Evolutionary conservation across 2,329 filamentous ascomycete species (phyloP).

Genomic region (Pseudovirgaria hyperparasitica): DNA sequence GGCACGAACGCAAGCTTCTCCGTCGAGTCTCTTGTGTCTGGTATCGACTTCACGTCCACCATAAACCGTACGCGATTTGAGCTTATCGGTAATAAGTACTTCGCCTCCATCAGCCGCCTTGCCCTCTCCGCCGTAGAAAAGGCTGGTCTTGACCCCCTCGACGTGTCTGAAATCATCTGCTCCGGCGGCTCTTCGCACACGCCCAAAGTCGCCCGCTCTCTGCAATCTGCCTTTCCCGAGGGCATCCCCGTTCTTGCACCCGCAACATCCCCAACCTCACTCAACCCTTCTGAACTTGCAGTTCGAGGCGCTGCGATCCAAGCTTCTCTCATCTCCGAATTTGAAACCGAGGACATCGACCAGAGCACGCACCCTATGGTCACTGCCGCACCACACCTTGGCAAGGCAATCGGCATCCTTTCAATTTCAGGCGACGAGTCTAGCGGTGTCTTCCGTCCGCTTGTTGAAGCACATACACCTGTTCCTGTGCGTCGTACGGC

Average conservation of each 20-base stretch:
- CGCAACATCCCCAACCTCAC: slow-evolving; percentile 59
- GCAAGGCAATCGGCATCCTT: slow-evolving; percentile 78
- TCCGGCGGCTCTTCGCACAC: slow-evolving; percentile 88
- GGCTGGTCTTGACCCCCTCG: slow-evolving; percentile 80
- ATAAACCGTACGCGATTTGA: slow-evolving; percentile 93
- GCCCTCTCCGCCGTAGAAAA: slow-evolving; percentile 81
- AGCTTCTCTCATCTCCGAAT: slow-evolving; percentile 86
- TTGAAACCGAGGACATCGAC: slow-evolving; percentile 84
- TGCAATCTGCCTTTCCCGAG: slow-evolving; percentile 69
- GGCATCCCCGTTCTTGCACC: slow-evolving; percentile 70
- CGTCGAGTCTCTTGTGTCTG: slow-evolving; percentile 80
- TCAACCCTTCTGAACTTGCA: slow-evolving; percentile 88
- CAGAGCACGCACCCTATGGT: slow-evolving; percentile 93
- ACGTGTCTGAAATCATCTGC: slow-evolving; percentile 90
- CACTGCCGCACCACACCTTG: slow-evolving; percentile 82
- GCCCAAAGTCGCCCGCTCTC: slow-evolving; percentile 76
- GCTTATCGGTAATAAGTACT: slow-evolving; percentile 72
- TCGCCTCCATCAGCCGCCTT: slow-evolving; percentile 75
- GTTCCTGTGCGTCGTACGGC: slow-evolving; percentile 78
- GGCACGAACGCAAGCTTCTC: slow-evolving; percentile 83
- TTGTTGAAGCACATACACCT: slow-evolving; percentile 77
- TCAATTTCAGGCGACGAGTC: slow-evolving; percentile 45
- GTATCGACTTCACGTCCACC: slow-evolving; percentile 80
- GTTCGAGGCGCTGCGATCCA: slow-evolving; percentile 90
- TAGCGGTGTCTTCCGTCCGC: slow-evolving; percentile 61